Evolutionary conservation across 2,329 filamentous ascomycete genomes (phyloP).

Genomic region (Calonectria pseudoreteaudii): DNA sequence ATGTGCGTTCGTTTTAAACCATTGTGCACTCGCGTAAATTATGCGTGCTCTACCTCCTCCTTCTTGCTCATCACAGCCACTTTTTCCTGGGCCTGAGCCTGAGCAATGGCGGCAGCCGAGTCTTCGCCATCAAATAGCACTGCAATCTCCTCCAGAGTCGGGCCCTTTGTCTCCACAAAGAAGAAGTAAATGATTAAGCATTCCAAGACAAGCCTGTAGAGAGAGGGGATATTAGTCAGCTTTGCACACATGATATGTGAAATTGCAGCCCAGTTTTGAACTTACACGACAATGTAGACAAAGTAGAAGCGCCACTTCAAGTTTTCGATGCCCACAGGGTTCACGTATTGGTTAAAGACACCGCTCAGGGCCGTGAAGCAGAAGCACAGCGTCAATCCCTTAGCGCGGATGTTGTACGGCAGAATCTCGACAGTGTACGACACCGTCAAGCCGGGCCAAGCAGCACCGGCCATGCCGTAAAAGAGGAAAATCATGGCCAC

Average conservation of each 20-base stretch:
- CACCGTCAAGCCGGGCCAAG: slow-evolving; percentile 40
- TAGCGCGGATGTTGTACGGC: slow-evolving; percentile 40
- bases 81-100: slow-evolving; percentile 35
- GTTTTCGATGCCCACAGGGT: slow-evolving; percentile 38
- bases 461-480: slow-evolving; percentile 38
- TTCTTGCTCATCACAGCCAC: slow-evolving; percentile 16
- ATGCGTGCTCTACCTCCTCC: slow-evolving; percentile 36
- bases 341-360: slow-evolving; percentile 41
- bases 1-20: not conserved
- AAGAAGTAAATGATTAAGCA: slow-evolving; percentile 42
- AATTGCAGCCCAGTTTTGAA: not conserved
- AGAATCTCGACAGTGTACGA: slow-evolving; percentile 40
- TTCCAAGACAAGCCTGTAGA: slow-evolving; percentile 35
- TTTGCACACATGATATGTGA: accelerated
- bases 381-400: slow-evolving; percentile 40
- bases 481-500: slow-evolving; percentile 43
- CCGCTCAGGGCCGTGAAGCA: slow-evolving; percentile 39
- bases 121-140: slow-evolving; percentile 38
- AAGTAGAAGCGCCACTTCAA: slow-evolving; percentile 40
- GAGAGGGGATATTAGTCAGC: not conserved
- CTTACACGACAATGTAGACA: slow-evolving; percentile 41
- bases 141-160: slow-evolving; percentile 40
- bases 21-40: not conserved
- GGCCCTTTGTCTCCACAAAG: slow-evolving; percentile 39
- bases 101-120: slow-evolving; percentile 37